Evolutionary conservation across 371 early-diverging fungal species (phyloP).

Genomic region (Apophysomyces variabilis): DNA sequence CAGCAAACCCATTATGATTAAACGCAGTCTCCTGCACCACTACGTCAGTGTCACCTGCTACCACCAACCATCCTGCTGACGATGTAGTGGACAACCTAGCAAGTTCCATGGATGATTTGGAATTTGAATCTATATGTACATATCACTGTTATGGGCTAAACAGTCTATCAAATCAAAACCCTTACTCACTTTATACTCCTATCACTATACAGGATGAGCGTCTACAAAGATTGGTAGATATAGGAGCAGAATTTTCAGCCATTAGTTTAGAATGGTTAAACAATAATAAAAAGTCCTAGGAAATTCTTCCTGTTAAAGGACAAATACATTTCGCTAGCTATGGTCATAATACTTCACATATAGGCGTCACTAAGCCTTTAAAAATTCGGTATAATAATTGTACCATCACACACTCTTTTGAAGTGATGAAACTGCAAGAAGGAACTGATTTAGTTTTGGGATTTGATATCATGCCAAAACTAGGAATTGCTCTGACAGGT

Average conservation of each 20-base stretch:
- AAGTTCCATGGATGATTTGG: background rate
- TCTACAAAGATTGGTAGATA: no score
- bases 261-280: no score
- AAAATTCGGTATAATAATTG: no score
- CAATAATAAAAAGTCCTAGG: no score
- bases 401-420: no score
- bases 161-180: background rate
- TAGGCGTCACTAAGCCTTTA: no score
- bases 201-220: no score
- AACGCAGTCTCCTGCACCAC: background rate
- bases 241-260: no score
- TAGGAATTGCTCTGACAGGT: no score
- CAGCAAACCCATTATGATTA: background rate
- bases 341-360: no score
- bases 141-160: background rate
- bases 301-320: no score
- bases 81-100: background rate
- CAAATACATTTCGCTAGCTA: no score
- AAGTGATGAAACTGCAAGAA: slow-evolving; percentile 12
- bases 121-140: background rate
- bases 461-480: slow-evolving; percentile 8
- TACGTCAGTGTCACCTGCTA: background rate
- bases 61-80: background rate
- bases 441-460: slow-evolving; percentile 8
- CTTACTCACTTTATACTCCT: background rate